Conservation (phyloP, 208 protist genomes). For the Crithidia thermophila region DNA sequence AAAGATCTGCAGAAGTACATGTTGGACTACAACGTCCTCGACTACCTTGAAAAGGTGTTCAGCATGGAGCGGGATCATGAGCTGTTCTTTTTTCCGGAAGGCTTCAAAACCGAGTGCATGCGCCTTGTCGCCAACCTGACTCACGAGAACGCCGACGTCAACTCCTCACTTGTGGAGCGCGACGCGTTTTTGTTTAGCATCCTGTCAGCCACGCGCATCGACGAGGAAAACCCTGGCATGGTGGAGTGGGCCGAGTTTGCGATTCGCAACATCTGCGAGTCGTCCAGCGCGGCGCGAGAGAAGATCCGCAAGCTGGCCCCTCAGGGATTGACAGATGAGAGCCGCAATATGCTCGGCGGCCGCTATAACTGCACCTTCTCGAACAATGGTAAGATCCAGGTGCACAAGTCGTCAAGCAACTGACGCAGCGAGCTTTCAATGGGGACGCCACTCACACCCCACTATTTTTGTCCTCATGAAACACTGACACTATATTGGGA, state of each 20-base stretch:
- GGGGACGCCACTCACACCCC: too few relatives aligned
- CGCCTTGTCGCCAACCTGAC: slow-evolving; percentile 79
- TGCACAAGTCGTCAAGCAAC: too few relatives aligned
- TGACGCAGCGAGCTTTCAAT: too few relatives aligned
- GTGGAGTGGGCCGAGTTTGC: slow-evolving; percentile 89
- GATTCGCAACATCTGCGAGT: slow-evolving; percentile 84
- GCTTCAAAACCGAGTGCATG: slow-evolving; percentile 77
- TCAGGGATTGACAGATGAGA: slow-evolving; percentile 54
- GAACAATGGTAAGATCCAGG: slow-evolving; percentile 39
- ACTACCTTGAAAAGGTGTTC: slow-evolving; percentile 65
- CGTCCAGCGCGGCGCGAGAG: slow-evolving; percentile 50
- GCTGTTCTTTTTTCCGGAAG: slow-evolving; percentile 74
- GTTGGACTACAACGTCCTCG: slow-evolving; percentile 47
- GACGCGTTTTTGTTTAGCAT: slow-evolving; percentile 53
- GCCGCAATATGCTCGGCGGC: slow-evolving; percentile 44
- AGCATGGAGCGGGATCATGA: slow-evolving; percentile 73
- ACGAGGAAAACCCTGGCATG: slow-evolving; percentile 91
- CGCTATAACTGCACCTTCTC: slow-evolving; percentile 48
- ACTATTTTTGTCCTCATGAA: too few relatives aligned
- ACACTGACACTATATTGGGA: too few relatives aligned
- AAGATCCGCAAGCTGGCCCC: slow-evolving; percentile 60
- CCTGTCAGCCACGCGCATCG: slow-evolving; percentile 75
- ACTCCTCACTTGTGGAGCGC: slow-evolving; percentile 39
- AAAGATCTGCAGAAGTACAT: slow-evolving; percentile 64
- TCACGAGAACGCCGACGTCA: slow-evolving; percentile 45